Percentiles rank a stretch among this genome's conserved stretches.
phyloP scores from a whole-genome alignment of 495 filamentous ascomycete genomes.

The Xylaria venustula region DNA sequence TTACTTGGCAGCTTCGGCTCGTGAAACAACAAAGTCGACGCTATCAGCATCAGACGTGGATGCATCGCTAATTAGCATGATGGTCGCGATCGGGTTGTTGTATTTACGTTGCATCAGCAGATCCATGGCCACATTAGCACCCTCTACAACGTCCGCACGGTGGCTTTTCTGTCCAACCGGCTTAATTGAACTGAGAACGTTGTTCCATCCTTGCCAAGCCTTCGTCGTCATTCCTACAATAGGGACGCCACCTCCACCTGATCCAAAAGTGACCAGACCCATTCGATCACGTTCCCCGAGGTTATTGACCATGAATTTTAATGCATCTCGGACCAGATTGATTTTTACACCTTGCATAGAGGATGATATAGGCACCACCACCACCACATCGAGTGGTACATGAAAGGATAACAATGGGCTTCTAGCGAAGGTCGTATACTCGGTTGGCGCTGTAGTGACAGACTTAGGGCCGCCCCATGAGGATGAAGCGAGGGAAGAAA shows the following conservation, averaged over 20 bases:
- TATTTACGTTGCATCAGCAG: constrained; percentile 96
- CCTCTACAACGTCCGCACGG: constrained; percentile 94
- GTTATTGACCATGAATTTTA: constrained; percentile 88
- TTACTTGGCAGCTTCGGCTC: constrained; percentile 96
- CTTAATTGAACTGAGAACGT: constrained; percentile 82
- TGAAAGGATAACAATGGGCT: constrained; percentile 65
- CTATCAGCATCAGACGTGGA: constrained; percentile 96
- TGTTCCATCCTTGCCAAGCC: constrained; percentile 86
- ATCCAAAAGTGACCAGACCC: constrained; percentile 97
- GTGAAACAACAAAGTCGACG: constrained; percentile 97
- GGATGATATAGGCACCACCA: constrained; percentile 95
- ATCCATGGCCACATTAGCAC: constrained; percentile 98
- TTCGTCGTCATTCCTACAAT: constrained; percentile 98
- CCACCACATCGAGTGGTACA: constrained; percentile 92
- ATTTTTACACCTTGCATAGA: constrained; percentile 99
- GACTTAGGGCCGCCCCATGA: constrained; percentile 83
- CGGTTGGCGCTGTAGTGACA: constrained; percentile 70
- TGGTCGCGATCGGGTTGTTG: constrained; percentile 93
- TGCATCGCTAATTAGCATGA: constrained; percentile 96
- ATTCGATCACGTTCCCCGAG: constrained; percentile 95
- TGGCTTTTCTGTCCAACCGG: constrained; percentile 96
- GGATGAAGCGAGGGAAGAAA: constrained; percentile 79
- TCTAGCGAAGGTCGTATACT: constrained; percentile 69
- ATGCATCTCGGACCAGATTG: constrained; percentile 85
- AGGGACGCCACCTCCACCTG: constrained; percentile 87